Base-by-base conservation (phyloP, 2,329 filamentous ascomycete species). In the Cephalotrichum gorgonifer region DNA sequence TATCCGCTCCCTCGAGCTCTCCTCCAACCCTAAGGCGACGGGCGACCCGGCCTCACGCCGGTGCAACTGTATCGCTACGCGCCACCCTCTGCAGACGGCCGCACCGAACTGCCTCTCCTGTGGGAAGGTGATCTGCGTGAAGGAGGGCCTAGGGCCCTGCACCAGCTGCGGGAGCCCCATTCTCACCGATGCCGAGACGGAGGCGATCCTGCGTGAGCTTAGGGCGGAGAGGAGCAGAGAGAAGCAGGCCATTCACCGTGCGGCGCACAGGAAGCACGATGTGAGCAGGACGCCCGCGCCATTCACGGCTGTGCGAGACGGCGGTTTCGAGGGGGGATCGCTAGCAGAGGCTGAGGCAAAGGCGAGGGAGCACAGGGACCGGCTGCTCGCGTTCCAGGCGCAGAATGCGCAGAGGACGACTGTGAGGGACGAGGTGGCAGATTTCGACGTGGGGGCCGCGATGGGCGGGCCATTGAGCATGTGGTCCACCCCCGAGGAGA, bases 111-210 rank as follows among this genome's bases (percentile, higher is more conserved):
- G 93, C 62, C 70, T 94, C 15, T 83, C 78, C 42, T 98, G 93
- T 58, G 93, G 93, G 51, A 97, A 97, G 63, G 88, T 98, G 11
- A 84, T 97, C 49, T 98, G 93, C 63, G 81, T 95, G 23, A 90
- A 93, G 59, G 90, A 98, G 65, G 93, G 93, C 0, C 74, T 97
- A 1, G 91, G 91, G 0, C 91, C 91, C 0, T 98, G 93, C 64
- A 96, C 91, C 0, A 96, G 87, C 60, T 98, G 93, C 68, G 81
- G 82, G 1, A 74, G 77, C 0, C 80, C 88, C 0, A 71, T 98
- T 0, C 70, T 98, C 7, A 83, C 76, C 27, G 63, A 78, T 0
- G 69, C 76, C 3, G 89, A 97, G 49, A 79, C 95, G 9, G 85
- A 94, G 58, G 80, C 78, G 28, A 95, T 98, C 79, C 85, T 97